Conservation (phyloP, 768 basidiomycete genomes). For the Strobilomyces confusus region DNA sequence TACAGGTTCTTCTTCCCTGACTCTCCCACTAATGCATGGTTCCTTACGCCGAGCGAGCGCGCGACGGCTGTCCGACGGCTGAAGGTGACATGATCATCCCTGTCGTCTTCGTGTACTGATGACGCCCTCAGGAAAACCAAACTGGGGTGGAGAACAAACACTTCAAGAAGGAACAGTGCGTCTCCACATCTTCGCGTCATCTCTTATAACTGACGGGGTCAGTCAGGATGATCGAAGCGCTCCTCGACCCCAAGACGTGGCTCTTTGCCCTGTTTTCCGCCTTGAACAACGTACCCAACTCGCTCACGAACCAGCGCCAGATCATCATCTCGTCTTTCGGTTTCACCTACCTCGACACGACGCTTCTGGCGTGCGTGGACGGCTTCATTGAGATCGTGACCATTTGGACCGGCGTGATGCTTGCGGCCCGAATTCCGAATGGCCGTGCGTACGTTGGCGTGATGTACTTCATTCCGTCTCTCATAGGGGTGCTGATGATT, state of each 20-base stretch:
- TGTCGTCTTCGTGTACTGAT: not conserved
- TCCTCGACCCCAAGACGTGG: slow-evolving; percentile 71
- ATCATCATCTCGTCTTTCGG: slow-evolving; percentile 68
- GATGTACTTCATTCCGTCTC: slow-evolving; percentile 60
- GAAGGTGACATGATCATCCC: slow-evolving; percentile 39
- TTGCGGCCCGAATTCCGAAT: slow-evolving; percentile 55
- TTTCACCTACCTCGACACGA: slow-evolving; percentile 60
- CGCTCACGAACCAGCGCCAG: slow-evolving; percentile 58
- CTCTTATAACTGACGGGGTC: not conserved
- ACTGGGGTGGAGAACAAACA: slow-evolving; percentile 79
- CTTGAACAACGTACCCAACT: slow-evolving; percentile 61
- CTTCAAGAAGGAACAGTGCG: slow-evolving; percentile 77
- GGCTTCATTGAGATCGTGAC: slow-evolving; percentile 65
- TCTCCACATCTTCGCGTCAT: slow-evolving; percentile 1
- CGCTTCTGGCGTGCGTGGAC: slow-evolving; percentile 63
- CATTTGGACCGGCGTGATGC: slow-evolving; percentile 59
- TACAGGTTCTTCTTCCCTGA: slow-evolving; percentile 66
- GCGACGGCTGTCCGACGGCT: slow-evolving; percentile 59
- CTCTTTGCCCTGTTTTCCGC: slow-evolving; percentile 67
- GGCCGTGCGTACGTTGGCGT: slow-evolving; percentile 59
- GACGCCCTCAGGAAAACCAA: slow-evolving; percentile 54
- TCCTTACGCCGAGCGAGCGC: slow-evolving; percentile 64
- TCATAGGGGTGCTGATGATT: slow-evolving; percentile 59
- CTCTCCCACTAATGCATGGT: slow-evolving; percentile 72
- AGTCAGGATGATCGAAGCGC: slow-evolving; percentile 61